Evolutionary conservation across 2,329 filamentous ascomycete species (phyloP).

Genomic region (Exserohilum turcica): DNA sequence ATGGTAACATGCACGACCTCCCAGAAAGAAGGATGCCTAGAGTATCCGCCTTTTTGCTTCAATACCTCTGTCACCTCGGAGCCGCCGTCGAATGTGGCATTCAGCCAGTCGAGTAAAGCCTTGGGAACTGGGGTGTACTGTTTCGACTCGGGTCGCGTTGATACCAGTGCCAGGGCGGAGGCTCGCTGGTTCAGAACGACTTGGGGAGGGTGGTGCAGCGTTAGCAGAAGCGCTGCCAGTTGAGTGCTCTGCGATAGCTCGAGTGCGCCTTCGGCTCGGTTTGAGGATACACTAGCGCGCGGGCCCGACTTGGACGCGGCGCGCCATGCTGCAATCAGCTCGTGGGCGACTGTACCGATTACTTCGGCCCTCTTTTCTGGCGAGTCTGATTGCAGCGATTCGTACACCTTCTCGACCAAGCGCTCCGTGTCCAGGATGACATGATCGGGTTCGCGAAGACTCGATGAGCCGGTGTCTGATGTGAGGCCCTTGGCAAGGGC

Average conservation of each 20-base stretch:
- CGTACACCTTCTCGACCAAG: slow-evolving; percentile 57
- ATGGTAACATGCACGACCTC: slow-evolving; percentile 72
- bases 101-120: slow-evolving; percentile 82
- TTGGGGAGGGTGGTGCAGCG: slow-evolving; percentile 69
- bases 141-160: slow-evolving; percentile 27
- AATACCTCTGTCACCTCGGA: slow-evolving; percentile 70
- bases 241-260: slow-evolving; percentile 76
- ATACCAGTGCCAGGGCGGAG: slow-evolving; percentile 33
- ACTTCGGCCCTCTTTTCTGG: slow-evolving; percentile 37
- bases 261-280: slow-evolving; percentile 56
- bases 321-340: slow-evolving; percentile 56
- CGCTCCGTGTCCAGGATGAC: slow-evolving; percentile 78
- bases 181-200: slow-evolving; percentile 27
- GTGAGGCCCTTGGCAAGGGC: slow-evolving; percentile 73
- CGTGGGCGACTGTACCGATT: slow-evolving; percentile 35
- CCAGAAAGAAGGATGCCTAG: slow-evolving; percentile 81
- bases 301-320: slow-evolving; percentile 47
- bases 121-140: slow-evolving; percentile 66
- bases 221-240: slow-evolving; percentile 76
- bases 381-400: slow-evolving; percentile 39
- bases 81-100: slow-evolving; percentile 71
- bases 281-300: slow-evolving; percentile 21
- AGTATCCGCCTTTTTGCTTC: slow-evolving; percentile 70
- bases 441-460: slow-evolving; percentile 70
- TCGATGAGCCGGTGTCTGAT: slow-evolving; percentile 60